Conservation (phyloP, 177 flowering plant species). For the Vitis hybrid region DNA sequence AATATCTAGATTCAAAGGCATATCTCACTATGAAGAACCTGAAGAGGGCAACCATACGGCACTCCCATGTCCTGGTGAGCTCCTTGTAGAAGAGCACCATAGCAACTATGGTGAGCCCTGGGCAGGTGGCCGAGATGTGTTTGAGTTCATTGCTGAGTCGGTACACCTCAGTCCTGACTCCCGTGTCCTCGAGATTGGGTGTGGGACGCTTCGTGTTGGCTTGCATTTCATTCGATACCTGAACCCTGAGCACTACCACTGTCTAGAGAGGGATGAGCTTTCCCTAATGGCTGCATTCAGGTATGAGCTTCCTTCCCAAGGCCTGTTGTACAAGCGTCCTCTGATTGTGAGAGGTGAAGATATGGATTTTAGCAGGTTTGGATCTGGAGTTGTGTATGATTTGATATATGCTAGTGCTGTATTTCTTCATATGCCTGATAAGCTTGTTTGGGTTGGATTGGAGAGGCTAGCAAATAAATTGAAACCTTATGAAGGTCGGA, state of each 20-base stretch:
- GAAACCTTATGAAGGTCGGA: slow-evolving; percentile 74
- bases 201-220: slow-evolving; percentile 94
- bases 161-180: slow-evolving; percentile 45
- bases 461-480: slow-evolving; percentile 65
- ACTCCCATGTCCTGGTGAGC: slow-evolving; percentile 85
- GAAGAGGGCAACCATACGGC: slow-evolving; percentile 69
- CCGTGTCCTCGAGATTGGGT: slow-evolving; percentile 92
- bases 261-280: slow-evolving; percentile 87
- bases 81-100: slow-evolving; percentile 93
- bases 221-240: slow-evolving; percentile 84
- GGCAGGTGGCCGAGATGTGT: slow-evolving; percentile 98
- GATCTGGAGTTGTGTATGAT: slow-evolving; percentile 59
- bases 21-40: slow-evolving; percentile 83
- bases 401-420: slow-evolving; percentile 97
- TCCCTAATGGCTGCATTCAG: slow-evolving; percentile 92
- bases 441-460: slow-evolving; percentile 90
- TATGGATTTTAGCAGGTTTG: slow-evolving; percentile 85
- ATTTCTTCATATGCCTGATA: slow-evolving; percentile 93
- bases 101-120: slow-evolving; percentile 99
- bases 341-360: slow-evolving; percentile 83
- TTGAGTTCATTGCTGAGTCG: slow-evolving; percentile 82
- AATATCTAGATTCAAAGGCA: slow-evolving; percentile 80
- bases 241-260: slow-evolving; percentile 62
- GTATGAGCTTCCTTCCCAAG: slow-evolving; percentile 95
- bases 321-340: slow-evolving; percentile 80